Percentiles rank a stretch among this genome's conserved stretches.
Conservation (phyloP, 768 basidiomycete genomes). For the Hygrocybe punicea region DNA sequence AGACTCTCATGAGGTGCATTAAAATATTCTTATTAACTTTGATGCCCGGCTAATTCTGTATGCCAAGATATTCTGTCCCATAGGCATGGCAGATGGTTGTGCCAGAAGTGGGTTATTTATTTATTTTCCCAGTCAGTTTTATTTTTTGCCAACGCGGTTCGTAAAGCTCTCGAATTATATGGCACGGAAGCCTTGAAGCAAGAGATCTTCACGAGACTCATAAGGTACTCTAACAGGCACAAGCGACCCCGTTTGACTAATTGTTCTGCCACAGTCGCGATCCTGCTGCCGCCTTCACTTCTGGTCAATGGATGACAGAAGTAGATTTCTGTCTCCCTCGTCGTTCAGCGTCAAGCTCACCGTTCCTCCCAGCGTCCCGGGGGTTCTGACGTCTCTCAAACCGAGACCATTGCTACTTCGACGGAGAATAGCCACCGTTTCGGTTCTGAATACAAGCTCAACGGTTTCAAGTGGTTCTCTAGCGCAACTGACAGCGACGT, state of each 20-base stretch:
- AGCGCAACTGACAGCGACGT: slow-evolving; percentile 76
- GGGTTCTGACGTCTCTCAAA: slow-evolving; percentile 71
- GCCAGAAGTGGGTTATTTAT: slow-evolving; percentile 47
- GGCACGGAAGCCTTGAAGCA: slow-evolving; percentile 59
- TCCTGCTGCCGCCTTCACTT: slow-evolving; percentile 57
- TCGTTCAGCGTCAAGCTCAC: slow-evolving; percentile 35
- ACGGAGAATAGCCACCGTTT: slow-evolving; percentile 33
- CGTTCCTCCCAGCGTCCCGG: slow-evolving; percentile 52
- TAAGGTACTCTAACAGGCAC: slow-evolving; percentile 42
- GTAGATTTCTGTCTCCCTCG: slow-evolving; percentile 38
- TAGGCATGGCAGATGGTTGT: slow-evolving; percentile 77
- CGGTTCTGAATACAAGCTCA: slow-evolving; percentile 53
- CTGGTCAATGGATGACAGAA: slow-evolving; percentile 87
- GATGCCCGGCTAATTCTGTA: not conserved
- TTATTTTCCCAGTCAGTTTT: not conserved
- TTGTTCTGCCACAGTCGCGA: slow-evolving; percentile 49
- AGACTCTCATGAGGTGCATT: slow-evolving; percentile 58
- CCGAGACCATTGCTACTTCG: slow-evolving; percentile 58
- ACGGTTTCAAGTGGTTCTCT: slow-evolving; percentile 84
- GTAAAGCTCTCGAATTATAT: slow-evolving; percentile 59
- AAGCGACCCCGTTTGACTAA: not conserved
- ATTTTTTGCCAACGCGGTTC: not conserved
- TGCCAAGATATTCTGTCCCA: slow-evolving; percentile 61
- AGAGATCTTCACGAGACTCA: slow-evolving; percentile 55
- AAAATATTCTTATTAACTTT: not conserved